Evolutionary conservation across 2,329 filamentous ascomycete genomes (phyloP).

Genomic region (Diatrype stigma): DNA sequence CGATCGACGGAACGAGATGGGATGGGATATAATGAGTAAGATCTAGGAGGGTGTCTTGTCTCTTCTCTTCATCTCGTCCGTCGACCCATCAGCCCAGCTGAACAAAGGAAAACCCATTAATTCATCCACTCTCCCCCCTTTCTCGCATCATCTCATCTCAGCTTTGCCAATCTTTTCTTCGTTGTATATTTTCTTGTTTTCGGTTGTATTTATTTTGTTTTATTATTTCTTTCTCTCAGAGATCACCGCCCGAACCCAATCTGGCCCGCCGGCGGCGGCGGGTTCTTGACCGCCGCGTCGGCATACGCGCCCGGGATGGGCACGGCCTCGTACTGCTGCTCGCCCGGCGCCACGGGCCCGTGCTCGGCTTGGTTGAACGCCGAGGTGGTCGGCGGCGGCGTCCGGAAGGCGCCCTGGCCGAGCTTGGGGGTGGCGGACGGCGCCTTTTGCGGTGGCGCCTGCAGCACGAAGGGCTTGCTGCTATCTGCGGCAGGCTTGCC

Average conservation of each 20-base stretch:
- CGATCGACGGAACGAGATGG: too few relatives aligned
- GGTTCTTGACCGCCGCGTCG: constrained; percentile 49
- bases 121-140: too few relatives aligned
- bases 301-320: constrained; percentile 85
- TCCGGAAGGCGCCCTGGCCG: constrained; percentile 56
- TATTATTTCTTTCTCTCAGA: neutral
- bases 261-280: constrained; percentile 41
- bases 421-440: constrained; percentile 72
- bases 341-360: constrained; percentile 67
- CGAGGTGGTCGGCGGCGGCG: constrained; percentile 31
- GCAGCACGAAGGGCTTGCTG: constrained; percentile 69
- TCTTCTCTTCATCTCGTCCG: too few relatives aligned
- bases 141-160: too few relatives aligned
- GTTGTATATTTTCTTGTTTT: constrained; percentile 3
- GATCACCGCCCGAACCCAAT: constrained; percentile 37
- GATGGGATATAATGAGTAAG: too few relatives aligned
- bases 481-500: constrained; percentile 29
- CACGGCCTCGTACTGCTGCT: constrained; percentile 79
- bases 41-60: too few relatives aligned
- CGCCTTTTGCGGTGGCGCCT: constrained; percentile 76
- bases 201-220: neutral
- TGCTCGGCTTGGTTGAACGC: constrained; percentile 60
- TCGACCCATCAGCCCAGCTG: constrained; percentile 12
- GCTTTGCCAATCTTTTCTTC: constrained; percentile 1
- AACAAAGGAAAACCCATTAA: constrained; percentile 13